Percentiles rank a stretch among this genome's conserved stretches.
Conservation (phyloP, 140 eudicot species). For the Senecio squalidus region DNA sequence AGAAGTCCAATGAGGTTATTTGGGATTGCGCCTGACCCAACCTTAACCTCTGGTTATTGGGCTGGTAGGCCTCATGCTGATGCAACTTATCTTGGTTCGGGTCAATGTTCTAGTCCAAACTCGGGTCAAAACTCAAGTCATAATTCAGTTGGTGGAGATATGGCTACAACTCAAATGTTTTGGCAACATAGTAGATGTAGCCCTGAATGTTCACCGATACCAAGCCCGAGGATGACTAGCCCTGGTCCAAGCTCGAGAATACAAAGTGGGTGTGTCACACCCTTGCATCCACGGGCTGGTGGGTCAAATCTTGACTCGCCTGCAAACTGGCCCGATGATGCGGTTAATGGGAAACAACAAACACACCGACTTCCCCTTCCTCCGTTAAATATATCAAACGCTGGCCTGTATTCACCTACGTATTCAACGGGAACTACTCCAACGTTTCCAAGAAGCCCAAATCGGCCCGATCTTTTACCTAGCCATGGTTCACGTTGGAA, state of each 20-base stretch:
- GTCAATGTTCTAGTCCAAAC: constrained; percentile 70
- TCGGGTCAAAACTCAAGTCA: constrained; percentile 62
- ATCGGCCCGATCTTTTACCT: constrained; percentile 54
- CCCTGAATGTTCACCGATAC: constrained; percentile 90
- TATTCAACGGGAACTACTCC: constrained; percentile 81
- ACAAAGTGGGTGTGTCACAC: constrained; percentile 86
- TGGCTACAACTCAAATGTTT: constrained; percentile 25
- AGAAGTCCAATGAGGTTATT: constrained; percentile 68
- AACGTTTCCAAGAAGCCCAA: constrained; percentile 70
- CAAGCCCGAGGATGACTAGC: constrained; percentile 88
- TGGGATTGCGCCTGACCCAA: constrained; percentile 51
- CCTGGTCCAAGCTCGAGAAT: constrained; percentile 90
- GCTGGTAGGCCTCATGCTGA: constrained; percentile 47
- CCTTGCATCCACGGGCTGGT: constrained; percentile 75
- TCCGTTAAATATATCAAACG: constrained; percentile 43
- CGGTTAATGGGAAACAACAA: constrained; percentile 49
- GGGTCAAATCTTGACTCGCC: constrained; percentile 44
- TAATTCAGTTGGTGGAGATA: constrained; percentile 58
- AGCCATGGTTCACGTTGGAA: constrained; percentile 84
- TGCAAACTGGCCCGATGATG: constrained; percentile 53
- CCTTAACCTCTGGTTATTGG: constrained; percentile 37
- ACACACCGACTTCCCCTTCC: constrained; percentile 83
- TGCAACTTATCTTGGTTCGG: constrained; percentile 48
- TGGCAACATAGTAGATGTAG: constrained; percentile 74
- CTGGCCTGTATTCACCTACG: constrained; percentile 67